A percentile compares a stretch with the other conserved stretches of the same genome.
phyloP scores from a whole-genome alignment of 495 filamentous ascomycete genomes.

The Aspergillus avenaceus region DNA sequence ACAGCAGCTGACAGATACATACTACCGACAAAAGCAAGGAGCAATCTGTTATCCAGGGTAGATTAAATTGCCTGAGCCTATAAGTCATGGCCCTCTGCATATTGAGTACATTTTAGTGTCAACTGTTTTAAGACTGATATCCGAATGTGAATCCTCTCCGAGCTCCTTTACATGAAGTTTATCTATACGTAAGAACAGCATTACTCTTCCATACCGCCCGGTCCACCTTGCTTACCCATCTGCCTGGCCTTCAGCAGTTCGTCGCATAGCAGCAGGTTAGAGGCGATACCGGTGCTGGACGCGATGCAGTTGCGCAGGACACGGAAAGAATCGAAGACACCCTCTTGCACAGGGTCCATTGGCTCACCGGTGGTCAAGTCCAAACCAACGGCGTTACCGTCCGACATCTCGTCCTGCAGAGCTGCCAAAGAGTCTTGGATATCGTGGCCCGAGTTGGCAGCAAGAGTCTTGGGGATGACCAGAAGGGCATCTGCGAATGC shows the following conservation, averaged over 20 bases:
- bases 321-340: conserved; percentile 94
- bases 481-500: conserved; percentile 93
- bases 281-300: conserved; percentile 90
- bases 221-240: conserved; percentile 59
- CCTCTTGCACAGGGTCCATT: conserved; percentile 92
- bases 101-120: conserved; percentile 20
- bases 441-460: conserved; percentile 93
- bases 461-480: conserved; percentile 94
- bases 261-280: conserved; percentile 92
- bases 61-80: conserved; percentile 2
- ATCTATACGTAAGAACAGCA: conserved; percentile 22
- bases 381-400: conserved; percentile 83
- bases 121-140: conserved; percentile 11
- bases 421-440: conserved; percentile 86
- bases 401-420: conserved; percentile 77
- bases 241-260: conserved; percentile 96
- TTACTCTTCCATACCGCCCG: conserved; percentile 46
- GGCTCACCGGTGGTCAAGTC: conserved; percentile 81
- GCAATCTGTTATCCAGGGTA: background rate
- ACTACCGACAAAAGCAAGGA: too few relatives aligned
- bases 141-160: conserved; percentile 6
- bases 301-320: conserved; percentile 91
- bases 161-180: conserved; percentile 25
- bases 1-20: too few relatives aligned
- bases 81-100: conserved; percentile 20